These are phyloP conservation scores for Leishmania gerbilli DNA, from an alignment of 208 protist species.

Conservation along the genomic window DNA sequence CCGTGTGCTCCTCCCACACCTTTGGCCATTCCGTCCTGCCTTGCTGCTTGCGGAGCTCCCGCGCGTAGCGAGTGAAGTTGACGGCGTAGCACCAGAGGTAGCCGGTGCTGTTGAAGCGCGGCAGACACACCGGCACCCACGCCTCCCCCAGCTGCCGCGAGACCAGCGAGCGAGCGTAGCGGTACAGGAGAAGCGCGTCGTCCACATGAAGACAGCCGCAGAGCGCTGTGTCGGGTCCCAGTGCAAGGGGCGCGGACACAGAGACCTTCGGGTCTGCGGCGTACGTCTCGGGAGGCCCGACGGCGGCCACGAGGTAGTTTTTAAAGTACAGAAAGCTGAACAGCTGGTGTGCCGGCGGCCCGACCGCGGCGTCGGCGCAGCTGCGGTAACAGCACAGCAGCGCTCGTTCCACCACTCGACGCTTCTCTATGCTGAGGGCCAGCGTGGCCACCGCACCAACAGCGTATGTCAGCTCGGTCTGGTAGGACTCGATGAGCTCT, in stretches of 20 bases:
- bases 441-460: conserved; percentile 53
- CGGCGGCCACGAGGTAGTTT: conserved; percentile 22
- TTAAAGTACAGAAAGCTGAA: conserved; percentile 36
- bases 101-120: conserved; percentile 66
- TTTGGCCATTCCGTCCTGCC: conserved; percentile 17
- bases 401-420: conserved; percentile 22
- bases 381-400: conserved; percentile 20
- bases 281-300: conserved; percentile 33
- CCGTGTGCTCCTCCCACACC: conserved; percentile 19
- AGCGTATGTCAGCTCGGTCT: conserved; percentile 43
- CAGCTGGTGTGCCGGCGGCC: conserved; percentile 39
- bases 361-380: conserved; percentile 13
- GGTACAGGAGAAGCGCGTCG: conserved; percentile 62
- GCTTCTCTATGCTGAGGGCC: conserved; percentile 15
- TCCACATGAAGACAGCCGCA: conserved; percentile 42
- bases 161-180: conserved; percentile 55
- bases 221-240: conserved; percentile 14
- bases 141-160: conserved; percentile 56
- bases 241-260: conserved; percentile 4
- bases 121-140: conserved; percentile 81
- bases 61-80: conserved; percentile 25
- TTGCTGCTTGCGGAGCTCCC: conserved; percentile 18
- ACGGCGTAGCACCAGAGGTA: conserved; percentile 84
- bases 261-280: background rate
- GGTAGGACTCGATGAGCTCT: conserved; percentile 52